These are phyloP conservation scores for Fraxinus sp. DNA, from an alignment of 305 asterid genomes.

Conservation along the genomic window DNA sequence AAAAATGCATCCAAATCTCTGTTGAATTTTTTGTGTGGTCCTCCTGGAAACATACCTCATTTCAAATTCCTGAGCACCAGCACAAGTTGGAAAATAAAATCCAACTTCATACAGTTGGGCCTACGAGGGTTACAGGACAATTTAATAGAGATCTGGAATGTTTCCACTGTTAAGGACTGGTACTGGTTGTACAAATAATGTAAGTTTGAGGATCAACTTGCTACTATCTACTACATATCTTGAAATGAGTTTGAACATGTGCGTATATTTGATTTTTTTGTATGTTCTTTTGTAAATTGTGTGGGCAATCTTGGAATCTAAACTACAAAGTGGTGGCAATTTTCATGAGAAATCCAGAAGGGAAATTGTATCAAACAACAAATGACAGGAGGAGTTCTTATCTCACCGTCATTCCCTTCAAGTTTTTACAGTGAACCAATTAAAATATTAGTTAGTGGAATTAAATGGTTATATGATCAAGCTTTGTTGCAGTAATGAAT, in stretches of 20 bases:
- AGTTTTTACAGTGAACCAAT: not conserved
- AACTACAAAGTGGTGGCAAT: not conserved
- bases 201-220: not conserved
- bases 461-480: not conserved
- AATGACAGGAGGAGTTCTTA: not conserved
- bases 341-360: not conserved
- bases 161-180: not conserved
- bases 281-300: not conserved
- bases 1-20: not conserved
- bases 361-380: not conserved
- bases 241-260: not conserved
- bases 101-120: not conserved
- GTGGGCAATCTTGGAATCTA: not conserved
- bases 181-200: not conserved
- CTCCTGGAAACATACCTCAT: not conserved
- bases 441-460: not conserved
- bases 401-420: not conserved
- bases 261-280: not conserved
- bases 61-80: not conserved
- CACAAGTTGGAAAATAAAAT: not conserved
- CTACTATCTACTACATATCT: not conserved
- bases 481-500: not conserved
- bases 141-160: not conserved
- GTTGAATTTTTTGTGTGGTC: not conserved
- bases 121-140: not conserved